Conservation (phyloP, 768 basidiomycete genomes). For the Phlebiopsis gigantea region DNA sequence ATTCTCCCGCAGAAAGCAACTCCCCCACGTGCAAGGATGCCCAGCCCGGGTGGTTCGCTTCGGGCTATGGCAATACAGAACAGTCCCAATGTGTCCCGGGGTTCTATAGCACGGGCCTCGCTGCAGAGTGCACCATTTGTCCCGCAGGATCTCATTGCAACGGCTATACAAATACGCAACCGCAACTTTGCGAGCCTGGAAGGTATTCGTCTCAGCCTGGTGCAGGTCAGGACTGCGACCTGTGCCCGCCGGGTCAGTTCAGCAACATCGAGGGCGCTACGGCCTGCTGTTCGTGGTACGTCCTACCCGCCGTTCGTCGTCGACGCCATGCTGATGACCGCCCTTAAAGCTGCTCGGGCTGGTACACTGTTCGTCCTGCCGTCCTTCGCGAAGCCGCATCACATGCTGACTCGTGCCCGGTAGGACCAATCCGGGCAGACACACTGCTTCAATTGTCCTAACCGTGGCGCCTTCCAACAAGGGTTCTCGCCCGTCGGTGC, state of each 20-base stretch:
- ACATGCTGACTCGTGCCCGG: neutral
- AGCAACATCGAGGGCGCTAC: conserved; percentile 13
- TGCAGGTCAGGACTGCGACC: conserved; percentile 7
- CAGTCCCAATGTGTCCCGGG: conserved; percentile 16
- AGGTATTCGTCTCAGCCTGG: conserved; percentile 12
- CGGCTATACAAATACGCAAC: conserved; percentile 10
- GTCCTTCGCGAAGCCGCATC: too few species aligned
- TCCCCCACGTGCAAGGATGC: conserved; percentile 13
- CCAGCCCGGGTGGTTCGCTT: conserved; percentile 16
- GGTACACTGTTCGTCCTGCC: conserved; percentile 12
- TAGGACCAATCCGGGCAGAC: conserved; percentile 15
- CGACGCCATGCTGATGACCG: neutral
- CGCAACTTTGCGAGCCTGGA: conserved; percentile 13
- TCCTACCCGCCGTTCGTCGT: neutral
- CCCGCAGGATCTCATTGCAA: conserved; percentile 19
- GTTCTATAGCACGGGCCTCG: conserved; percentile 14
- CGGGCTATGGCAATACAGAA: conserved; percentile 11
- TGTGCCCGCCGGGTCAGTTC: conserved; percentile 18
- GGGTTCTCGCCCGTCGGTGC: conserved; percentile 15
- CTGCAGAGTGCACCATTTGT: conserved; percentile 16
- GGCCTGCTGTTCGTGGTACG: conserved; percentile 18
- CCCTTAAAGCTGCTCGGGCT: conserved; percentile 15
- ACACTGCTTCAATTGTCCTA: conserved; percentile 17
- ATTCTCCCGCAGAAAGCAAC: neutral
- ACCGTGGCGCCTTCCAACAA: conserved; percentile 4